Evolutionary conservation across 768 basidiomycete species (phyloP).

Genomic region (Mycena galericulata): DNA sequence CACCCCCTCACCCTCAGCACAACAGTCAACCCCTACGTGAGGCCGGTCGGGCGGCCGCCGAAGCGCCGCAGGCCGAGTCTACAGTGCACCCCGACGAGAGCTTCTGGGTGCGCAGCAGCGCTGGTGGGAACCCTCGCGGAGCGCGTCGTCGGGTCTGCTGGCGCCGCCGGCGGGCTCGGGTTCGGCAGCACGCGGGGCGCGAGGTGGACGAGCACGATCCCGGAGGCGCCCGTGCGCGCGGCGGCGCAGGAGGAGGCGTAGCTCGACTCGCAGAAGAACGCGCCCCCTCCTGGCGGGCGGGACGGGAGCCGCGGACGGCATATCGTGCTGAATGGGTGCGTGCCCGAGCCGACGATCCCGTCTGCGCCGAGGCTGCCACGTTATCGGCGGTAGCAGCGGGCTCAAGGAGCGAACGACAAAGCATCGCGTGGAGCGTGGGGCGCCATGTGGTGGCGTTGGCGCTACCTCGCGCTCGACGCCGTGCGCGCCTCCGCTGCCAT

Average conservation of each 20-base stretch:
- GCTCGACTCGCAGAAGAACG: slow-evolving; percentile 55
- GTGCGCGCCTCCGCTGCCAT: too few relatives aligned
- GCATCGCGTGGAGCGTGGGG: too few relatives aligned
- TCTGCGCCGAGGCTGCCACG: slow-evolving; percentile 90
- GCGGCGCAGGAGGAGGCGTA: slow-evolving; percentile 88
- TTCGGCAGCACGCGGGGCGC: too few relatives aligned
- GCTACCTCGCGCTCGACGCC: too few relatives aligned
- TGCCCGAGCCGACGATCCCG: slow-evolving; percentile 83
- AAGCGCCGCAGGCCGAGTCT: slow-evolving; percentile 21
- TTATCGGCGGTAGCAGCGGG: too few relatives aligned
- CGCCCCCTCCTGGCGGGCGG: slow-evolving; percentile 18
- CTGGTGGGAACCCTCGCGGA: slow-evolving; percentile 31
- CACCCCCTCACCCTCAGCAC: slow-evolving; percentile 89
- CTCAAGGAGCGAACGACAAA: too few relatives aligned
- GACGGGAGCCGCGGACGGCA: slow-evolving; percentile 41
- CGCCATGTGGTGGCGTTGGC: too few relatives aligned
- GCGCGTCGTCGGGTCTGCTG: background rate
- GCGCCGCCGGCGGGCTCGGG: background rate
- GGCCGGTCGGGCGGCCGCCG: slow-evolving; percentile 4
- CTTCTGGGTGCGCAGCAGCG: slow-evolving; percentile 33
- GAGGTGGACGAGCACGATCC: slow-evolving; percentile 85
- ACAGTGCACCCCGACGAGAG: slow-evolving; percentile 34
- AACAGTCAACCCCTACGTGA: too few relatives aligned
- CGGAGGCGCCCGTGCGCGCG: slow-evolving; percentile 80
- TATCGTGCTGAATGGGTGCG: slow-evolving; percentile 46